These are phyloP conservation scores for Houttuynia cordata DNA, from an alignment of 164 flowering plant genomes.

Conservation along the genomic window DNA sequence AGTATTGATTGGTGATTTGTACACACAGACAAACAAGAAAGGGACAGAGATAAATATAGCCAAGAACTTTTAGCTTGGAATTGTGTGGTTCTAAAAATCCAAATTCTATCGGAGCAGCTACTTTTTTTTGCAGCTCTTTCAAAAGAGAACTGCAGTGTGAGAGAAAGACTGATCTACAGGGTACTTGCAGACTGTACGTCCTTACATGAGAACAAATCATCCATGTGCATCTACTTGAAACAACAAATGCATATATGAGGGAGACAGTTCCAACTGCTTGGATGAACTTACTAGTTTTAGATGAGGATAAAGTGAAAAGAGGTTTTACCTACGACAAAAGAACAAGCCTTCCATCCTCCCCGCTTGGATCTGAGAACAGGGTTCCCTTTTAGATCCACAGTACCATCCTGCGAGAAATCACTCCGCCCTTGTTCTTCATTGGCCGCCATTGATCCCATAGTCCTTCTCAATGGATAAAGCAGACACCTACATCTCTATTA, in stretches of 20 bases:
- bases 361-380: conserved; percentile 12
- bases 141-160: too few species aligned
- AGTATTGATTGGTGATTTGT: too few species aligned
- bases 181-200: too few species aligned
- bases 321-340: conserved; percentile 9
- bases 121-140: too few species aligned
- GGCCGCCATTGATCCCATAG: neutral
- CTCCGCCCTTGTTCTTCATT: conserved; percentile 1
- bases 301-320: neutral
- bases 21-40: too few species aligned
- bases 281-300: neutral
- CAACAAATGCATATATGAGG: neutral
- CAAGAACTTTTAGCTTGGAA: too few species aligned
- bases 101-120: too few species aligned
- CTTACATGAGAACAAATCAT: too few species aligned
- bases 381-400: conserved; percentile 11
- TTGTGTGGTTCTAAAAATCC: too few species aligned
- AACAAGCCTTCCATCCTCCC: conserved; percentile 15
- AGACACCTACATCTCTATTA: neutral
- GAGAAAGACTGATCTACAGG: too few species aligned
- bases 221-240: too few species aligned
- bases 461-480: neutral
- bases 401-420: conserved; percentile 9
- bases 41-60: too few species aligned
- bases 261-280: neutral